phyloP scores from a whole-genome alignment of 371 early-diverging fungal species.

The Blakeslea trispora region DNA sequence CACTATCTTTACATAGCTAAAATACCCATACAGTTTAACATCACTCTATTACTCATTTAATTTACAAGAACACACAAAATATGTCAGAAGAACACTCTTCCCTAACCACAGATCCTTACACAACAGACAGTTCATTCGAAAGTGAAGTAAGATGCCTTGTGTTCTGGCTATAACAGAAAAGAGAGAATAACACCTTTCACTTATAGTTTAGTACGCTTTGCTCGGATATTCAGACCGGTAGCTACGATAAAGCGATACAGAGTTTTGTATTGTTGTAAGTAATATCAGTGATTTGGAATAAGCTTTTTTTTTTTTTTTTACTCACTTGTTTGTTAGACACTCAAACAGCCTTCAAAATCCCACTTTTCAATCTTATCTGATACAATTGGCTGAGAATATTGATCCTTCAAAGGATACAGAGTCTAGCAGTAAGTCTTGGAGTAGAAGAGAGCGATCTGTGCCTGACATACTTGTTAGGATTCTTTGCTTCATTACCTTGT shows the following conservation, averaged over 20 bases:
- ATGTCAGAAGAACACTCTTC: no score
- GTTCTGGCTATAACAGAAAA: neutral
- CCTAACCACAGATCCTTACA: no score
- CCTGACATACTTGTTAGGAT: conserved; percentile 21
- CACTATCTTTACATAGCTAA: no score
- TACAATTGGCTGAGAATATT: conserved; percentile 40
- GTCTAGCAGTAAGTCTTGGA: conserved; percentile 31
- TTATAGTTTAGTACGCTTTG: conserved; percentile 11
- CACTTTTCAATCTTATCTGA: conserved; percentile 35
- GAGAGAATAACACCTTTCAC: neutral
- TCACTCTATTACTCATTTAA: no score
- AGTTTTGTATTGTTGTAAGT: conserved; percentile 29
- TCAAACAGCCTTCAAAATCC: conserved; percentile 37
- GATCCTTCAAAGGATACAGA: conserved; percentile 44
- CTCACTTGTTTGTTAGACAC: conserved; percentile 23
- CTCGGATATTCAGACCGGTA: conserved; percentile 15
- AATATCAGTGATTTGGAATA: neutral
- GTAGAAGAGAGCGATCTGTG: neutral
- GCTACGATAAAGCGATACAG: conserved; percentile 27
- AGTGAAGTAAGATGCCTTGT: no score
- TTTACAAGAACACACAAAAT: no score
- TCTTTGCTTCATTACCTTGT: conserved; percentile 45
- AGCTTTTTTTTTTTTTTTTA: neutral
- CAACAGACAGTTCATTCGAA: no score
- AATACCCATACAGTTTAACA: no score